Evolutionary conservation across 2,329 filamentous ascomycete species (phyloP), one percentile per base, ranked within the genome.

Genomic region (Orbilia quercus): DNA sequence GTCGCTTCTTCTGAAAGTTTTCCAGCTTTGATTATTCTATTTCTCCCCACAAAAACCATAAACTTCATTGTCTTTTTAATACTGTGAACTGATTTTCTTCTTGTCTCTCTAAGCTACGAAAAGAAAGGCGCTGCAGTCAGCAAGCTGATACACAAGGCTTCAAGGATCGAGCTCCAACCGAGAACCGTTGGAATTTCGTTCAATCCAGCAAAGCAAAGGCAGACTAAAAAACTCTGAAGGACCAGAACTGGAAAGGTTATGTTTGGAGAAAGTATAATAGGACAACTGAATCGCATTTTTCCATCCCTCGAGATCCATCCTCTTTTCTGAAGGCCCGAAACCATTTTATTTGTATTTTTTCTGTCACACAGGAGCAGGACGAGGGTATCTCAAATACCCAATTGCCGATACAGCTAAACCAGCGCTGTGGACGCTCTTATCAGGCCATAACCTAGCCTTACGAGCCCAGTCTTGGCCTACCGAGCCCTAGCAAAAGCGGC

Each of bases 311-410:
- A 16, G n/a, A 34, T 14, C 7, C 23, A 22, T 53, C 45, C 7
- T 45, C 59, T 25, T 25, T 20, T 42, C 25, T 42, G 23, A 45
- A 53, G 20, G 51, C 25, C 47, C 34, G 38, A 45, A 36, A 16
- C 20, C 22, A 28, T 16, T 44, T 42, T 51, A 66, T 66, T 66
- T 66, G 62, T 18, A 58, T 66, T 57, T 44, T 42, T 28, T 58
- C 14, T 12, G 63, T 53, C 25, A 3, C 45, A 59, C 63, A 67
- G 63, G 53, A 58, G 53, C 23, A 67, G 48, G 22, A 22, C 36
- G 23, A 53, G 47, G 51, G 40, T 63, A 60, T 73, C 54, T 73
- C 60, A 73, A 62, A 65, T 73, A 60, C 45, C 38, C 11, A 60
- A 28, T 58, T 64, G 51, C 51, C 51, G 51, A 64, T 48, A n/a